Evolutionary conservation across 371 early-diverging fungal species (phyloP), one percentile per base, ranked within the genome.

Genomic region (Dinochytrium kinnereticum): DNA sequence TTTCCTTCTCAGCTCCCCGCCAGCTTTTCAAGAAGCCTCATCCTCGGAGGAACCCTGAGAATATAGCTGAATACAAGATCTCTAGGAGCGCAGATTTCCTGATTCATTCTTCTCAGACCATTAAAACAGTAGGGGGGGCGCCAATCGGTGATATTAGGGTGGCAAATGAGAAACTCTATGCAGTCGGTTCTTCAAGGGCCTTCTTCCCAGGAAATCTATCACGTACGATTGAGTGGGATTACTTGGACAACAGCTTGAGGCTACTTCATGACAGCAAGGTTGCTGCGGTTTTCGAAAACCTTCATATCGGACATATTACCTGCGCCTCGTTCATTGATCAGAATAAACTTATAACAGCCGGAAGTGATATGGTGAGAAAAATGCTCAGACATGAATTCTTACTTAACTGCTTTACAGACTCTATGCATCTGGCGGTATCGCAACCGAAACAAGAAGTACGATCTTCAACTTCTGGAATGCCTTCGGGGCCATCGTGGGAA

Each of bases 21-120:
- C 96, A 95, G 68, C 74, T 95, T 30, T 95, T 95, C 73, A 89
- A 85, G 59, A 88, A 86, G 72, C 92, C 94, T 0, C 96, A 95
- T 80, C 90, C 92, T 19, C 3, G 40, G 24, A 51, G 77, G 67
- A 71, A 59, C 31, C 28, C 50, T n/a, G 51, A 0, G 17, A 37
- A 15, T 37, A 44, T n/a, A n/a, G 30, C 13, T 7, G 68, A 67
- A 39, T 67, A 19, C 49, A 67, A 30, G 34, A 36, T 38, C 7
- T 38, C 21, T 21, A 31, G 19, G 34, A 38, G 19, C 34, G 33
- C 64, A 34, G 38, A 64, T 49, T 51, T 19, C 68, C 49, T 67
- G 5, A 67, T 40, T 7, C 68, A 44, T 31, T 17, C 68, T 10
- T 7, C 68, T 5, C 21, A 15, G 19, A 5, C 37, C 7, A 30